Evolutionary conservation across 208 protist species (phyloP), one percentile per base, ranked within the genome.

Genomic region (Angomonas deanei): DNA sequence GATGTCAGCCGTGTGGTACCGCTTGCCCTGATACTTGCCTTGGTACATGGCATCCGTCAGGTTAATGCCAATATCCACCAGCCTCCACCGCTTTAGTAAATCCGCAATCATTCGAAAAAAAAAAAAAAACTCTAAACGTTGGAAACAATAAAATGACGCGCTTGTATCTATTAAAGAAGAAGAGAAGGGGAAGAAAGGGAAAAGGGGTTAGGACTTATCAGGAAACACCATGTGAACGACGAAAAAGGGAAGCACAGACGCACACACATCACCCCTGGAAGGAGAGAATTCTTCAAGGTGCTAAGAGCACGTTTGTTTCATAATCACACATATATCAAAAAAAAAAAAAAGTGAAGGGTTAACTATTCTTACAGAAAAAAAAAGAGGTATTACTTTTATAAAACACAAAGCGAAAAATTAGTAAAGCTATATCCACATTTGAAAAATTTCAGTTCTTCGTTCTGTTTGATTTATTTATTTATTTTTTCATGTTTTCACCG

Each of bases 51-150:
- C 33, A 60, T 92, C 84, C 3, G 81, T 91, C 33, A 96, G 72
- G 64, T 96, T 96, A 38, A 89, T 64, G n/a, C 84, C 87, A 70
- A 94, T 93, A 68, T 96, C 91, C 61, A 94, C 74, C 28, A 91
- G 76, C 10, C 68, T 64, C 71, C 82, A 80, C 42, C 63, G 48
- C 5, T 11, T 19, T 4, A 13, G 6, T 5, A 11, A 24, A 49
- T 34, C 21, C 17, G 30, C 0, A 6, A 32, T 61, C 19, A 3
- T 28, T 17, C 6, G n/a, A 46, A 23, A 19, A 6, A 15, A 26
- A 61, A 28, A 66, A 8, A 66, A 10, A 33, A 8, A 64, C 19
- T 57, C 64, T 27, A 34, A n/a, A n/a, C n/a, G n/a, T n/a, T 48
- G 36, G 24, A 32, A 54, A 54, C 2, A 46, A 27, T 31, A 64